A percentile compares a stretch with the other conserved stretches of the same genome.
Evolutionary conservation across 495 filamentous ascomycete genomes (phyloP).

Genomic region (Penicillium canariense): DNA sequence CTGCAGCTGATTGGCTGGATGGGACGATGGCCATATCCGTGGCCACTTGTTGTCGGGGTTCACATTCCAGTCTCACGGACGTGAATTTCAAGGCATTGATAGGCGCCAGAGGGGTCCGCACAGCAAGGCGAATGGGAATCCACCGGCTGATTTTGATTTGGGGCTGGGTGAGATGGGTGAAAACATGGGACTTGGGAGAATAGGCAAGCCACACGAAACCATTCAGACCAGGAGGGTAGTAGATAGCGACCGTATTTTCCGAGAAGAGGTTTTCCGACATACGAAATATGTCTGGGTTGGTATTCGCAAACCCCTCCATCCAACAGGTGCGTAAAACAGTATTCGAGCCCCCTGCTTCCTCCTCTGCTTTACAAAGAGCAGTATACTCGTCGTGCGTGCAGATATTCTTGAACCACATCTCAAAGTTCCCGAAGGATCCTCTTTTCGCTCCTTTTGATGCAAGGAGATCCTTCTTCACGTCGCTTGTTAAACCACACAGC

Average conservation of each 20-base stretch:
- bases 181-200: slow-evolving; percentile 23
- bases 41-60: not conserved
- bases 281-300: slow-evolving; percentile 25
- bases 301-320: slow-evolving; percentile 38
- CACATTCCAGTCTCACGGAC: not conserved
- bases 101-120: slow-evolving; percentile 11
- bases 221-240: slow-evolving; percentile 4
- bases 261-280: slow-evolving; percentile 27
- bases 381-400: slow-evolving; percentile 37
- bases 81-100: not conserved
- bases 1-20: not conserved
- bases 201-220: slow-evolving; percentile 30
- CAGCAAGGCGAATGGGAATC: slow-evolving; percentile 27
- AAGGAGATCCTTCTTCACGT: slow-evolving; percentile 18
- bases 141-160: not conserved
- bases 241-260: slow-evolving; percentile 28
- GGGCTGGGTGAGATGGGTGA: slow-evolving; percentile 16
- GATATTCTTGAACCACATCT: slow-evolving; percentile 42
- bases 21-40: not conserved
- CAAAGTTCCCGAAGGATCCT: slow-evolving; percentile 7
- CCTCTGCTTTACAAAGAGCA: not conserved
- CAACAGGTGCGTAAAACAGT: slow-evolving; percentile 25
- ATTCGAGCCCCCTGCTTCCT: not conserved
- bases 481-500: slow-evolving; percentile 33
- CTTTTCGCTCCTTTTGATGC: not conserved